Conservation (phyloP, 768 basidiomycete species). For the Dioszegia hungarica region DNA sequence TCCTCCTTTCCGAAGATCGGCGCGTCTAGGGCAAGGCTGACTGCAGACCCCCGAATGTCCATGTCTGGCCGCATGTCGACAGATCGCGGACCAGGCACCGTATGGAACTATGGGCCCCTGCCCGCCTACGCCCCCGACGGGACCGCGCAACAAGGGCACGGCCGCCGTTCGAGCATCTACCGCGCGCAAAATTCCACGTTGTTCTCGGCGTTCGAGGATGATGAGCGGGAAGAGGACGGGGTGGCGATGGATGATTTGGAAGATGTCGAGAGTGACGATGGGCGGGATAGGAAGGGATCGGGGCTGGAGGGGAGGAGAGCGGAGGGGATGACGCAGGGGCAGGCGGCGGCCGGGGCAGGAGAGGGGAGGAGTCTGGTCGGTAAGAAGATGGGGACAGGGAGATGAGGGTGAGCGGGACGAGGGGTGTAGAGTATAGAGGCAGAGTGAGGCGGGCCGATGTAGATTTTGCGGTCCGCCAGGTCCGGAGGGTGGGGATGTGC, state of each 20-base stretch:
- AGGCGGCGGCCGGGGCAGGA: conserved; percentile 9
- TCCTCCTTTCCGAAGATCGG: not conserved
- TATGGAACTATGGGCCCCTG: conserved; percentile 35
- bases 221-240: conserved; percentile 51
- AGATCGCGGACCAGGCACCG: conserved; percentile 50
- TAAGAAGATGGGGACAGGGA: conserved; percentile 15
- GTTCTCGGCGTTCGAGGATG: conserved; percentile 62
- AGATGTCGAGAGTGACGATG: conserved; percentile 64
- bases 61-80: conserved; percentile 74
- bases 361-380: conserved; percentile 15
- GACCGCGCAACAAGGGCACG: conserved; percentile 54
- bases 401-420: conserved; percentile 20
- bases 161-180: conserved; percentile 63
- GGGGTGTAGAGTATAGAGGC: no score
- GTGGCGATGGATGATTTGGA: conserved; percentile 62
- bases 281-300: conserved; percentile 54
- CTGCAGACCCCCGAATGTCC: conserved; percentile 64
- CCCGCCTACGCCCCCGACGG: conserved; percentile 46
- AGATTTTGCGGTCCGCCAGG: not conserved
- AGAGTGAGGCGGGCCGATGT: no score
- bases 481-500: not conserved
- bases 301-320: conserved; percentile 5
- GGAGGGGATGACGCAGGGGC: not conserved
- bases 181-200: conserved; percentile 63
- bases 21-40: not conserved